Evolutionary conservation across 306 rosid species (phyloP).

Genomic region (Canavalia ensiformis): DNA sequence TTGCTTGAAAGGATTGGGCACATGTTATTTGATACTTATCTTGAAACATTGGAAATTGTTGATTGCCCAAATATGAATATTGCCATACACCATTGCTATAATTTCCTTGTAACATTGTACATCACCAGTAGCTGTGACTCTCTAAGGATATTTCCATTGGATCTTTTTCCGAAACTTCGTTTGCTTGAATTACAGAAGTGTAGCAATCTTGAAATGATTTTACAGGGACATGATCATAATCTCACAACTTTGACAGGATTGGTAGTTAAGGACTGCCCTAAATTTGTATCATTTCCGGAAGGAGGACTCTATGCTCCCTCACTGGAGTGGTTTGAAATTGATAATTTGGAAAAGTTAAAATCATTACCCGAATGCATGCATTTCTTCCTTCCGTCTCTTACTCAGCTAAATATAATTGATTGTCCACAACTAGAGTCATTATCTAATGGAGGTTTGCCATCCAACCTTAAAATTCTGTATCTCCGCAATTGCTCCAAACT

Average conservation of each 20-base stretch:
- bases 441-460: slow-evolving; percentile 41
- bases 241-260: not conserved
- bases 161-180: slow-evolving; percentile 35
- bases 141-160: not conserved
- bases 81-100: not conserved
- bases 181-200: rapidly evolving
- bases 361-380: slow-evolving; percentile 38
- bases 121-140: slow-evolving; percentile 8
- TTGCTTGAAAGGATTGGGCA: slow-evolving; percentile 30
- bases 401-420: rapidly evolving
- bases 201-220: slow-evolving; percentile 15
- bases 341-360: not conserved
- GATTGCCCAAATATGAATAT: not conserved
- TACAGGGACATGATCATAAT: not conserved
- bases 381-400: slow-evolving; percentile 35
- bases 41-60: not conserved
- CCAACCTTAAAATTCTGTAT: not conserved
- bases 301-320: slow-evolving; percentile 36
- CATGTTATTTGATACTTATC: not conserved
- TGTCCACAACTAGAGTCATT: slow-evolving; percentile 49
- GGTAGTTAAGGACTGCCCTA: not conserved
- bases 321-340: not conserved
- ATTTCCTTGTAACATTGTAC: not conserved
- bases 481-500: not conserved
- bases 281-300: slow-evolving; percentile 37